These are phyloP conservation scores for Hygrocybe coccinea DNA, from an alignment of 768 basidiomycete species.

Conservation along the genomic window DNA sequence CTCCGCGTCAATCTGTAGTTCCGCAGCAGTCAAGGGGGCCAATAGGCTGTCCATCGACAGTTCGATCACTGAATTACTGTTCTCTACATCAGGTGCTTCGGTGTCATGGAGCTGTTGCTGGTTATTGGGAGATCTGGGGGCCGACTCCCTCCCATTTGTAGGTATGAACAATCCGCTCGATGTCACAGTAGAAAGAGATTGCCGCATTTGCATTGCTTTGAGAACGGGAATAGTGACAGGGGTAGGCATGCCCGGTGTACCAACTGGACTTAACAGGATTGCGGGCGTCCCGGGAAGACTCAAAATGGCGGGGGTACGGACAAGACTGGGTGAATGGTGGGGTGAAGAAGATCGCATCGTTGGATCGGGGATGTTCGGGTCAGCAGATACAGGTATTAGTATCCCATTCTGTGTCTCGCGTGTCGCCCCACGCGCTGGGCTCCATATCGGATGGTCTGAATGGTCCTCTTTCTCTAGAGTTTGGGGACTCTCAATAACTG, in stretches of 20 bases:
- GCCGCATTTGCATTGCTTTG: conserved; percentile 16
- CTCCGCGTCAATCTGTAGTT: background rate
- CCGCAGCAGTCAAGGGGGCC: background rate
- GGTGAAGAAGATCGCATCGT: conserved; percentile 16
- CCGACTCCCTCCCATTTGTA: conserved; percentile 4
- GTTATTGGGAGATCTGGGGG: background rate
- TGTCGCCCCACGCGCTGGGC: background rate
- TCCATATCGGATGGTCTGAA: background rate
- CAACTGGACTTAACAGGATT: conserved; percentile 16
- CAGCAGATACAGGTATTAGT: conserved; percentile 40
- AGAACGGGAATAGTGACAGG: conserved; percentile 22
- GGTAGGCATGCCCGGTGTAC: conserved; percentile 19
- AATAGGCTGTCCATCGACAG: too few relatives aligned
- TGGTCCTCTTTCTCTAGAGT: background rate
- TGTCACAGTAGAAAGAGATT: conserved; percentile 5
- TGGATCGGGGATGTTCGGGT: conserved; percentile 38
- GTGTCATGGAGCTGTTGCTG: background rate
- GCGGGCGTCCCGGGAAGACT: conserved; percentile 21
- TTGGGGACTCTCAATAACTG: too few relatives aligned
- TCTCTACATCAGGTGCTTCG: background rate
- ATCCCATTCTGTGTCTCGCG: conserved; percentile 9
- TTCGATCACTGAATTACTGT: too few relatives aligned
- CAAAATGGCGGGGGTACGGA: conserved; percentile 6
- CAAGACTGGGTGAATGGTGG: background rate
- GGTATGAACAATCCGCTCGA: conserved; percentile 39